Conservation (phyloP, 2,329 filamentous ascomycete species). For the Stromatinia cepivora region DNA sequence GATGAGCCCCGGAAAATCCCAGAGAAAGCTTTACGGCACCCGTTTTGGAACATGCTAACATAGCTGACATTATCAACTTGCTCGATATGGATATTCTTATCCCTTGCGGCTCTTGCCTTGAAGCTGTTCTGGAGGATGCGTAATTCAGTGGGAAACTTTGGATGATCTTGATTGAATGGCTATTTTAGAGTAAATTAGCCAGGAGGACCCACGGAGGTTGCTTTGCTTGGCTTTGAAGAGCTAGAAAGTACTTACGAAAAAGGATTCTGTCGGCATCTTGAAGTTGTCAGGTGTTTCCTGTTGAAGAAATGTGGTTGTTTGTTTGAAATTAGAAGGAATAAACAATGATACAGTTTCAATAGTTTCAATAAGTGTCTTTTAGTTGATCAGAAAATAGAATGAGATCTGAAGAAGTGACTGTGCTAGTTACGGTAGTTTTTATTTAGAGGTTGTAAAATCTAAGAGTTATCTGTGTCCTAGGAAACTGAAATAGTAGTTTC, state of each 20-base stretch:
- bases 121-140: neutral
- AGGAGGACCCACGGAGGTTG: neutral
- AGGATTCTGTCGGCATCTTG: neutral
- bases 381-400: neutral
- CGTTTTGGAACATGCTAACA: neutral
- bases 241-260: neutral
- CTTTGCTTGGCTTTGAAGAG: neutral
- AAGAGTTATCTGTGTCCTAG: neutral
- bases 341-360: neutral
- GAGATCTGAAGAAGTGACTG: too few relatives aligned
- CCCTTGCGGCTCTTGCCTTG: neutral
- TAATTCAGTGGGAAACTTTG: neutral
- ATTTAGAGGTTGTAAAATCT: neutral
- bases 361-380: neutral
- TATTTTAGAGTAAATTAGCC: neutral
- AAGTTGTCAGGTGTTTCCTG: neutral
- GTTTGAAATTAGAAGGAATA: neutral
- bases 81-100: neutral
- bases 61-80: neutral
- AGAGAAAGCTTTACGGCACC: neutral
- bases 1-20: neutral
- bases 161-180: slow-evolving; percentile 8
- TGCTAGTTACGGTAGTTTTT: too few relatives aligned
- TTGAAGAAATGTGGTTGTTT: neutral
- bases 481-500: neutral